Percentiles rank a stretch among this genome's conserved stretches.
These are phyloP conservation scores for Globisporangium alternatum DNA, from an alignment of 352 stramenopile species.

Conservation along the genomic window DNA sequence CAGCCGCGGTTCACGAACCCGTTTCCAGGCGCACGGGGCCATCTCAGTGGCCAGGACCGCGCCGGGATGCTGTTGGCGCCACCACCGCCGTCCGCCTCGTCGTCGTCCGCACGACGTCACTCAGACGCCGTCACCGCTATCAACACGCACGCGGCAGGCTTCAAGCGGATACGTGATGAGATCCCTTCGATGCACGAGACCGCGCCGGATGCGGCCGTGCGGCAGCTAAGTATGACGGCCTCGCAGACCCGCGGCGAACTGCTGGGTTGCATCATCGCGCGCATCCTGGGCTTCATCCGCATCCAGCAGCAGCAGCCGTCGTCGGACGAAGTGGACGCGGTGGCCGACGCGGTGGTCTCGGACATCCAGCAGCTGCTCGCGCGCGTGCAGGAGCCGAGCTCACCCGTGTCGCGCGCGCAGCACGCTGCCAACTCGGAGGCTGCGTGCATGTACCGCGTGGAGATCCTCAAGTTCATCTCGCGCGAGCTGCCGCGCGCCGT, in stretches of 20 bases:
- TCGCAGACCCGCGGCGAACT: constrained; percentile 59
- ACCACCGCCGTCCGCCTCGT: background rate
- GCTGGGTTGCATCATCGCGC: constrained; percentile 59
- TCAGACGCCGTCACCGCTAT: background rate
- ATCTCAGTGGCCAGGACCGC: constrained; percentile 2
- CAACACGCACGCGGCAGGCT: background rate
- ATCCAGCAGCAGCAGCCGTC: constrained; percentile 37
- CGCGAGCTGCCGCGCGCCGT: constrained; percentile 74
- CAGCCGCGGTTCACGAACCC: constrained; percentile 17
- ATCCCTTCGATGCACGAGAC: constrained; percentile 2
- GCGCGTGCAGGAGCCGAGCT: constrained; percentile 39
- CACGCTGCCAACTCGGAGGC: constrained; percentile 45
- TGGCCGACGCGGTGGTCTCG: constrained; percentile 47
- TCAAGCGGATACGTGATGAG: constrained; percentile 14
- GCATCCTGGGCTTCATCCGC: constrained; percentile 64
- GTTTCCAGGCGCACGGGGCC: constrained; percentile 1
- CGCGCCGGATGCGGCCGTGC: constrained; percentile 50
- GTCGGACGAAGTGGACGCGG: constrained; percentile 31
- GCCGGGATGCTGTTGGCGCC: background rate
- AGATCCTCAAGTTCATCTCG: constrained; percentile 85
- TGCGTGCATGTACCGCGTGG: constrained; percentile 77
- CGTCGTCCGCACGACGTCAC: constrained; percentile 2
- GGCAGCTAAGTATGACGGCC: constrained; percentile 58
- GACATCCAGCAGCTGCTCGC: constrained; percentile 67
- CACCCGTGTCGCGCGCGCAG: constrained; percentile 11